Conservation (phyloP, 1,284 basidiomycete species). For the Sporisorium scitamineum region DNA sequence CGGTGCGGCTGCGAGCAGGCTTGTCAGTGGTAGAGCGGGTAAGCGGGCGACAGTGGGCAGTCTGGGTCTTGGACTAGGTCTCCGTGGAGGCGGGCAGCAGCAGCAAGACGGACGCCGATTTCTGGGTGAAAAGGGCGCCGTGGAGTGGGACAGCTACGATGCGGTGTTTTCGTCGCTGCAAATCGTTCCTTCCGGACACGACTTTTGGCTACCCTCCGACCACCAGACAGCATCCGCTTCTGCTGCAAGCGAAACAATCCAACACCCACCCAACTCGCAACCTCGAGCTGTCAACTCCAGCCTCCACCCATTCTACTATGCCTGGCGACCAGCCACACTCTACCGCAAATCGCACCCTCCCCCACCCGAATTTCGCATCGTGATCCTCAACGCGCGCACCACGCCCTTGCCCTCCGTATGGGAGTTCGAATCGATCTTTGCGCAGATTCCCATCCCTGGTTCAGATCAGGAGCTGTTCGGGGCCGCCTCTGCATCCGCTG, state of each 20-base stretch:
- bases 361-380: conserved; percentile 86
- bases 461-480: conserved; percentile 34
- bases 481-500: not conserved
- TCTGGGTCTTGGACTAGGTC: conserved; percentile 12
- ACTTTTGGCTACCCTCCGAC: conserved; percentile 67
- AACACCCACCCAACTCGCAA: not conserved
- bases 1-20: not conserved
- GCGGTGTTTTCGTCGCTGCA: conserved; percentile 72
- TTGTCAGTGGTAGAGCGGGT: not conserved
- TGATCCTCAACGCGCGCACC: conserved; percentile 73
- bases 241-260: not conserved
- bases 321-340: conserved; percentile 88
- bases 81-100: not conserved
- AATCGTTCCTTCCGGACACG: conserved; percentile 78
- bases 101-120: conserved; percentile 29
- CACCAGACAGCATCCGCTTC: not conserved
- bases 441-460: conserved; percentile 53
- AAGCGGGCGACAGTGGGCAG: conserved; percentile 1
- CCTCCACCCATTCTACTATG: conserved; percentile 79
- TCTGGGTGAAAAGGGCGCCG: conserved; percentile 19
- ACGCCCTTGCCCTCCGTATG: conserved; percentile 39
- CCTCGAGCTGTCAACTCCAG: not conserved
- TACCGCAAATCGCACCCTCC: conserved; percentile 84
- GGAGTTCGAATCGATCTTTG: conserved; percentile 59
- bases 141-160: conserved; percentile 43